Evolutionary conservation across 2,329 filamentous ascomycete species (phyloP), one percentile per base, ranked within the genome.

Genomic region (Byssothecium circinans): DNA sequence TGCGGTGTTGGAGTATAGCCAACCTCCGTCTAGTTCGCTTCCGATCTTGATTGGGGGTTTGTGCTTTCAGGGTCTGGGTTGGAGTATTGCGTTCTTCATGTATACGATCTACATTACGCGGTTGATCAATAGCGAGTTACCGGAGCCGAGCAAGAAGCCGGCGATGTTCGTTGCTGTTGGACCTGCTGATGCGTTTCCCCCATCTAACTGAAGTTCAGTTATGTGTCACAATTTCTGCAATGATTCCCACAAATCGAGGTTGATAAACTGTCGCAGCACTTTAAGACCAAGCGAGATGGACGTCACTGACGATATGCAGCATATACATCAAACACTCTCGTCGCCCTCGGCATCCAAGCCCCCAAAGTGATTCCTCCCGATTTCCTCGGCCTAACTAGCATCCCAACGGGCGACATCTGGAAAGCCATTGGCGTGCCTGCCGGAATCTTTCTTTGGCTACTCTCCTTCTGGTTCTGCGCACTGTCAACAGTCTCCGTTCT

Each of bases 21-120:
- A 74, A 37, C 68, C 71, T 1, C 47, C 57, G 2, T 53, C 45
- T 1, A 36, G 53, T 14, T 61, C 59, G 8, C 46, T 58, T n/a
- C 49, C 45, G 4, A 62, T 64, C 7, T 57, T 61, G 37, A 49
- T 83, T 23, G 84, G 81, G 0, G 86, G 86, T 3, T 65, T 87
- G 22, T 82, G 83, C 0, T 87, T 83, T 53, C 85, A 89, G 63
- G 86, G 86, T 0, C 70, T 89, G 0, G 86, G 86, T 3, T 79
- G 87, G 53, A 79, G 79, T 6, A 78, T 89, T 6, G 80, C 84
- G 1, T 75, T 83, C 47, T 78, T 87, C 69, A 87, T 85, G 66
- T 86, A 86, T 74, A 79, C 88, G 36, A 82, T 82, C 18, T 80
- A 86, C 10, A 75, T 89, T n/a, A 86, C 89, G 77, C 79, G 86